Evolutionary conservation across 208 protist species (phyloP).

Genomic region (Kentomonas sorsogonicus): DNA sequence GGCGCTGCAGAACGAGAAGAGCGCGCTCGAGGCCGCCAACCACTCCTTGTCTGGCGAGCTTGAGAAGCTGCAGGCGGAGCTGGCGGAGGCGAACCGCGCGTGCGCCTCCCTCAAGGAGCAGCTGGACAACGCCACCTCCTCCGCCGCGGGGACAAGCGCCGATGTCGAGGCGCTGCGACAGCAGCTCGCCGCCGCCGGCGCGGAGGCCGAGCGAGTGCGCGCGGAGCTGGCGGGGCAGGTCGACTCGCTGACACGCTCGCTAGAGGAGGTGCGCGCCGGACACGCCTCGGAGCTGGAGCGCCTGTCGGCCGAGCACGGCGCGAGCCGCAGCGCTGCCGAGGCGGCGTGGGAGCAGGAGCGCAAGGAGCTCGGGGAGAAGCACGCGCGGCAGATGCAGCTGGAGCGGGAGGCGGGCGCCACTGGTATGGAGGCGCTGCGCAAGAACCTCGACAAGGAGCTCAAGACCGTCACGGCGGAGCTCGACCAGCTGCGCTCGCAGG

Average conservation of each 20-base stretch:
- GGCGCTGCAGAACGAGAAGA: slow-evolving; percentile 9
- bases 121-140: slow-evolving; percentile 3
- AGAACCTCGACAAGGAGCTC: slow-evolving; percentile 10
- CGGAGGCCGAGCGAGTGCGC: no score
- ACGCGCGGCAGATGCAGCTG: slow-evolving; percentile 3
- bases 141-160: slow-evolving; percentile 1
- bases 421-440: background rate
- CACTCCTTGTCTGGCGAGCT: no score
- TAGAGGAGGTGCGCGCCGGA: slow-evolving; percentile 15
- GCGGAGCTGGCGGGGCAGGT: no score
- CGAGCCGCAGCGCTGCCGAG: no score
- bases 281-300: slow-evolving; percentile 17
- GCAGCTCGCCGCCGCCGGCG: background rate
- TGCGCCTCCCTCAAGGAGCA: slow-evolving; percentile 14
- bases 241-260: no score
- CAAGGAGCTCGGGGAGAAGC: background rate
- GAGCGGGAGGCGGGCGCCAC: slow-evolving; percentile 4
- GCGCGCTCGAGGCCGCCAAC: background rate
- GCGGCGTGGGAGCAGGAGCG: no score
- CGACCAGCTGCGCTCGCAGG: background rate
- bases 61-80: slow-evolving; percentile 22
- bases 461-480: slow-evolving; percentile 12
- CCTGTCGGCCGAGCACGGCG: slow-evolving; percentile 1
- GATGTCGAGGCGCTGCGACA: slow-evolving; percentile 15
- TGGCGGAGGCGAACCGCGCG: slow-evolving; percentile 17